Base-by-base conservation (phyloP, 2,329 filamentous ascomycete genomes). In the Diaporthe helianthi region DNA sequence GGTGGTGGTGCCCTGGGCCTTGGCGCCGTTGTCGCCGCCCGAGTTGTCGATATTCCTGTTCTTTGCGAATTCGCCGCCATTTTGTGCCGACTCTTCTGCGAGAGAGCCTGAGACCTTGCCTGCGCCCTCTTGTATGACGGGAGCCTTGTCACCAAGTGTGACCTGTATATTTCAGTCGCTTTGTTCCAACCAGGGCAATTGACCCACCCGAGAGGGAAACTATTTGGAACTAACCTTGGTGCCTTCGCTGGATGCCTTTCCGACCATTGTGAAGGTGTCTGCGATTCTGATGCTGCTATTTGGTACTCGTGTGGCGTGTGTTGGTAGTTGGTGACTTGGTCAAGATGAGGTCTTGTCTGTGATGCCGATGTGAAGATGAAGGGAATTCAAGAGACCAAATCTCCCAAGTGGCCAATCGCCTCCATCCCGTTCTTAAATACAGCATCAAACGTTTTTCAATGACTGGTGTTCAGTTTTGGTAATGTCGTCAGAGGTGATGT, bases 51-150 rank as follows among this genome's bases (percentile, higher is more conserved):
- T 52, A 46, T 68, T 71, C 29, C 83, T 82, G 79, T 93, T 92
- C 68, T 84, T 78, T 49, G 85, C 81, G 74, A 92, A 93, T 15
- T 78, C 81, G 72, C 91, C 92, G 69, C 85, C 85, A 26, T 82
- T 73, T 55, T 83, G 81, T 70, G 88, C 80, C 0, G 92, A 96
- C 75, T 95, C 90, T 69, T 89, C 90, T 13, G 93, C 93, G 6
- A 97, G 88, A 8, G 92, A 95, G 79, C 91, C 92, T 17, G 85
- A 82, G 53, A 95, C 85, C 31, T 83, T 75, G 65, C 93, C 93
- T 6, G 90, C 82, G 17, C 84, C 81, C 78, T 96, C 93, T 19
- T 82, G 77, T 69, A 84, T 85, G 1, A 76, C 68, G 33, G 87
- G 85, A 33, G 73, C 83, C 55, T 86, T 79, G 70, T 78, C 72